phyloP scores from a whole-genome alignment of 2,329 filamentous ascomycete genomes.

The Penicillium sp. region DNA sequence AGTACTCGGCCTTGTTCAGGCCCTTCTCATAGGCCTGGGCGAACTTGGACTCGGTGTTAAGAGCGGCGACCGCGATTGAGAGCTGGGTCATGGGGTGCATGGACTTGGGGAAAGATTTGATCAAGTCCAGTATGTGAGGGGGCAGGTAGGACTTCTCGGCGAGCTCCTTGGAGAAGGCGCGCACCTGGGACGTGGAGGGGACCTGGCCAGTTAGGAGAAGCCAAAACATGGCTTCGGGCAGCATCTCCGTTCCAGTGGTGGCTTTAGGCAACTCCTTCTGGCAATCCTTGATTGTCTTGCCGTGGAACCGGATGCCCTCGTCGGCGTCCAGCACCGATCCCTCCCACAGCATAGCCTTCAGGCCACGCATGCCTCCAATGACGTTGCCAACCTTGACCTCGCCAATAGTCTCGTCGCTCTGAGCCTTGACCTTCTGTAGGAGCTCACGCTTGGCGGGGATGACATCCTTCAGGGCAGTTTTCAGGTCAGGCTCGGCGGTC shows the following conservation, averaged over 20 bases:
- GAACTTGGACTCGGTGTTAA: slow-evolving; percentile 92
- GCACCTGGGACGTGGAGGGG: slow-evolving; percentile 75
- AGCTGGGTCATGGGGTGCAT: slow-evolving; percentile 99
- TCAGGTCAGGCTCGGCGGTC: slow-evolving; percentile 79
- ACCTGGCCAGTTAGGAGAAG: slow-evolving; percentile 89
- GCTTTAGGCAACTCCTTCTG: slow-evolving; percentile 91
- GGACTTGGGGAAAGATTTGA: slow-evolving; percentile 81
- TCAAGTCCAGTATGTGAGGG: slow-evolving; percentile 76
- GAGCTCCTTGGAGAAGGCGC: slow-evolving; percentile 75
- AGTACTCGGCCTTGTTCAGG: slow-evolving; percentile 93
- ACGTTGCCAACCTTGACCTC: slow-evolving; percentile 93
- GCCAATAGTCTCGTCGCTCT: slow-evolving; percentile 76
- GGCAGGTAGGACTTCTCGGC: slow-evolving; percentile 82
- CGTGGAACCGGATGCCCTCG: slow-evolving; percentile 97
- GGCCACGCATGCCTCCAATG: slow-evolving; percentile 91
- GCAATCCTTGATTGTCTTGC: slow-evolving; percentile 96
- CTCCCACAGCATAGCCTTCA: slow-evolving; percentile 99
- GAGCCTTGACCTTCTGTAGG: slow-evolving; percentile 85
- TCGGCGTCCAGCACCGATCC: slow-evolving; percentile 94
- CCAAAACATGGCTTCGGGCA: slow-evolving; percentile 99
- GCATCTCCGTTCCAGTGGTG: slow-evolving; percentile 84
- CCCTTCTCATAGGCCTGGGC: slow-evolving; percentile 89
- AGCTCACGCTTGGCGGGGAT: slow-evolving; percentile 93
- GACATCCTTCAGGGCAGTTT: slow-evolving; percentile 72
- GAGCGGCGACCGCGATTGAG: slow-evolving; percentile 86